Base-by-base conservation (phyloP, 148 eudicot species). In the Fagopyrum homotropicum region DNA sequence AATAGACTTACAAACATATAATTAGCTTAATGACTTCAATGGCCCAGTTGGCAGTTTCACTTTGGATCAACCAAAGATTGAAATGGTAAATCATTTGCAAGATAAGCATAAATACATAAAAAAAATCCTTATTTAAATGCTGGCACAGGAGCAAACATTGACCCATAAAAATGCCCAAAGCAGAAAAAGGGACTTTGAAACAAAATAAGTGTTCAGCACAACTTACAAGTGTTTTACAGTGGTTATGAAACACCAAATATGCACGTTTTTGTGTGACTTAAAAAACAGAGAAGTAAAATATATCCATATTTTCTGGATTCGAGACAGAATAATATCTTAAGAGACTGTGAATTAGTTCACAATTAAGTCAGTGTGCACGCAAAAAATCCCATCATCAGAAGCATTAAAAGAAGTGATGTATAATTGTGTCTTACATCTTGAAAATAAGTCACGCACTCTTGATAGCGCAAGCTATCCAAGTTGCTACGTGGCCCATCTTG, bases 401-500 rank as follows among this genome's bases (percentile, higher is more conserved):
- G 71, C 47, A 66, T 40, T 4, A 43, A 40, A 66, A 43, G 46
- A 17, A 15, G 6, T 2, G 44, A 46, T 40, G 46, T 40, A 66
- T 57, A 45, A 26, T 76, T 45, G 74, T 73, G 16, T 43, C 92
- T 87, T 85, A 91, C 98, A 73, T 95, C 98, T 80, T 95, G 96
- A 44, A 95, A 82, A 80, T 95, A 95, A 84, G 85, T 89, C 35
- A 89, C 91, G 77, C 98, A 95, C 81, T 95, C 98, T 75, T 82
- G 86, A 85, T 92, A 95, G 82, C 96, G 88, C 78, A 84, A 48
- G 73, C 80, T 89, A 77, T 95, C 98, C 73, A 95, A 88, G 79
- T 92, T 92, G 91, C 97, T 95, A 59, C 89, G 86, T n/a, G 98
- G 97, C 66, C 90, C 97, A 80, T 90, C 96, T 73, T 90, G 97